Evolutionary conservation across 768 basidiomycete species (phyloP).

Genomic region (Lactarius deliciosus): DNA sequence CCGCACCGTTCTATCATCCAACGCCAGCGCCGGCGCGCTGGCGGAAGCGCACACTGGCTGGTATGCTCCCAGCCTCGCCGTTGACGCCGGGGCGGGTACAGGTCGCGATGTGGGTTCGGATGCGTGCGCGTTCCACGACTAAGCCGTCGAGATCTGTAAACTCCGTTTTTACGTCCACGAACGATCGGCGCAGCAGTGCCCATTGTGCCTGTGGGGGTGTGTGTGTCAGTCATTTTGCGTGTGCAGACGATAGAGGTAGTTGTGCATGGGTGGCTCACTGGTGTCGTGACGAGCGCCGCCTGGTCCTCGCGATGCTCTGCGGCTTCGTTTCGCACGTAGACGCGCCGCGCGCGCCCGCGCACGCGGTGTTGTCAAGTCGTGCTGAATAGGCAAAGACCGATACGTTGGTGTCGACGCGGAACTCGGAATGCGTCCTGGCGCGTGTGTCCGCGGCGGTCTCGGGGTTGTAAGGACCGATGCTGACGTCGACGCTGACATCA

Average conservation of each 20-base stretch:
- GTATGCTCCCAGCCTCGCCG: not conserved
- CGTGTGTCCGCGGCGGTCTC: not conserved
- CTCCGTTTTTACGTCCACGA: constrained; percentile 57
- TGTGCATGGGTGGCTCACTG: constrained; percentile 8
- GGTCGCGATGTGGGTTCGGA: not conserved
- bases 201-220: constrained; percentile 34
- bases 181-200: constrained; percentile 41
- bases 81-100: not conserved
- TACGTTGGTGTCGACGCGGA: constrained; percentile 4
- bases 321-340: constrained; percentile 20
- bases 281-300: constrained; percentile 24
- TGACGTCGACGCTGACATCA: not conserved
- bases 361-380: constrained; percentile 22
- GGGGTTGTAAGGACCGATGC: constrained; percentile 6
- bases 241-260: not conserved
- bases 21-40: not conserved
- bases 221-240: no score
- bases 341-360: constrained; percentile 19
- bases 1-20: constrained; percentile 18
- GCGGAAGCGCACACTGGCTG: not conserved
- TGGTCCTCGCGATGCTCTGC: constrained; percentile 22
- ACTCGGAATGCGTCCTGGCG: not conserved
- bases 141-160: constrained; percentile 62
- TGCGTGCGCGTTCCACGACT: constrained; percentile 45
- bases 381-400: constrained; percentile 5